Conservation (phyloP, 2,329 filamentous ascomycete genomes). For the Aspergillus tanneri region DNA sequence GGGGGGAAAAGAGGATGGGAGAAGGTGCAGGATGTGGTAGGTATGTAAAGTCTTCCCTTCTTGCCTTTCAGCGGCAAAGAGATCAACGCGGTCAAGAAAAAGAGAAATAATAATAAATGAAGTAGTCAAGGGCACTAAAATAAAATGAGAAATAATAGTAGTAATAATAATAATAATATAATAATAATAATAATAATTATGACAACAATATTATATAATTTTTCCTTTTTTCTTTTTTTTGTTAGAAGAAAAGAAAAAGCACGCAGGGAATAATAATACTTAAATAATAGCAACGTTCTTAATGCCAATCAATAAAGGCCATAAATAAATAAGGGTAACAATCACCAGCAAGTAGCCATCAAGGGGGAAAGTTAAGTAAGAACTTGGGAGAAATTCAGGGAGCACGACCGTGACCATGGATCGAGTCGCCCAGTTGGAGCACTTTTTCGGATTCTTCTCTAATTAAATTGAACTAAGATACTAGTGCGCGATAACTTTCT, state of each 20-base stretch:
- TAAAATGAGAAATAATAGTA: constrained; percentile 17
- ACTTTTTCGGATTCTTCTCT: constrained; percentile 1
- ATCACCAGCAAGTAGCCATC: constrained; percentile 10
- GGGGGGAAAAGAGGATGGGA: constrained; percentile 26
- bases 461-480: constrained; percentile 6
- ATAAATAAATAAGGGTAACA: no score
- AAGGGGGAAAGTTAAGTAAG: constrained; percentile 7
- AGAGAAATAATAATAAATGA: constrained; percentile 7
- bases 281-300: not conserved
- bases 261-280: constrained; percentile 9
- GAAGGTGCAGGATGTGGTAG: constrained; percentile 23
- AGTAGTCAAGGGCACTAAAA: constrained; percentile 10
- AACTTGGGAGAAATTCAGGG: constrained; percentile 23
- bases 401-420: constrained; percentile 22
- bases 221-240: no score
- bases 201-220: constrained; percentile 14
- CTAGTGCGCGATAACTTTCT: constrained; percentile 6
- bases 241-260: constrained; percentile 10
- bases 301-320: not conserved
- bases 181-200: constrained; percentile 12
- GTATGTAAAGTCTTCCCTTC: constrained; percentile 18
- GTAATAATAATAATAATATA: constrained; percentile 15
- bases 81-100: constrained; percentile 1
- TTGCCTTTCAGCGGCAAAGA: constrained; percentile 20
- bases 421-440: constrained; percentile 11